phyloP scores from a whole-genome alignment of 164 flowering plant species.

The Brasenia schreberi region DNA sequence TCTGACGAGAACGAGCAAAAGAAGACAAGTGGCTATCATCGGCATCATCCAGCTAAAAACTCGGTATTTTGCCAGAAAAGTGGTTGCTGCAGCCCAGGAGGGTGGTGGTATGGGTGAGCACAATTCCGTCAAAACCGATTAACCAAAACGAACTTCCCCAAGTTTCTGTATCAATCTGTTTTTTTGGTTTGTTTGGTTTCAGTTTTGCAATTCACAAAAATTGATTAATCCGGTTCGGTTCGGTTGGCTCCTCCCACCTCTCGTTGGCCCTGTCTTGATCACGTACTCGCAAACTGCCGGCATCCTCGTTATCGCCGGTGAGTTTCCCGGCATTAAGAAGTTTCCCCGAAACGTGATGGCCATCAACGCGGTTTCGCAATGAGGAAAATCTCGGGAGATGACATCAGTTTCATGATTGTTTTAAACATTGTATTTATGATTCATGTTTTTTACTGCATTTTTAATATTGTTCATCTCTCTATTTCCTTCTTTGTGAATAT shows the following conservation, averaged over 20 bases:
- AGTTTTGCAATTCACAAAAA: conserved; percentile 1
- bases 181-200: conserved; percentile 26
- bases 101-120: conserved; percentile 19
- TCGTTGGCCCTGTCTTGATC: neutral
- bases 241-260: neutral
- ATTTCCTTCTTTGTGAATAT: no score
- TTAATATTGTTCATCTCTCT: no score
- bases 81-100: conserved; percentile 61
- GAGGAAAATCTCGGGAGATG: no score
- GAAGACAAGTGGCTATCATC: conserved; percentile 36
- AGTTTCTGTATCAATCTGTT: no score
- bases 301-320: neutral
- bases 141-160: no score
- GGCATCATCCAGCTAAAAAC: conserved; percentile 61
- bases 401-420: no score
- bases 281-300: neutral
- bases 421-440: no score
- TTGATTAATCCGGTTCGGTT: no score
- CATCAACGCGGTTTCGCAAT: no score
- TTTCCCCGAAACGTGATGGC: neutral
- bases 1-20: conserved; percentile 4
- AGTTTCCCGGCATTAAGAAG: neutral
- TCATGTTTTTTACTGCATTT: no score
- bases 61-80: conserved; percentile 63
- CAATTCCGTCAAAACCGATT: no score